Conservation (phyloP, 176 grass and related monocot genomes). For the Rhipidocladum racemiflorum region DNA sequence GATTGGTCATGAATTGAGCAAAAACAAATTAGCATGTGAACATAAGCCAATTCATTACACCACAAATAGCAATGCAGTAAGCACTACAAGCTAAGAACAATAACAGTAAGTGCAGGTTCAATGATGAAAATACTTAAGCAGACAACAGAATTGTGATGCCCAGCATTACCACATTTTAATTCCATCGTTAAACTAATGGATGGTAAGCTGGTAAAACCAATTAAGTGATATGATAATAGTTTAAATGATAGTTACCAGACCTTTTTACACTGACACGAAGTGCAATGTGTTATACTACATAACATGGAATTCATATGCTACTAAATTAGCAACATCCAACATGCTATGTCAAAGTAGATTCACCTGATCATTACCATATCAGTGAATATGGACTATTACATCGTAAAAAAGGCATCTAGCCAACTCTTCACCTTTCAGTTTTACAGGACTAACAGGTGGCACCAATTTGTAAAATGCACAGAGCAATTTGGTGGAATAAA, state of each 20-base stretch:
- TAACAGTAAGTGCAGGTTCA: too few species aligned
- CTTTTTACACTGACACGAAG: neutral
- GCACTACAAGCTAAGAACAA: too few species aligned
- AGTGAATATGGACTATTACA: neutral
- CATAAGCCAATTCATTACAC: too few species aligned
- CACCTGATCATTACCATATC: neutral
- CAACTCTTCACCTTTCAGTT: neutral
- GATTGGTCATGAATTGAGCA: neutral
- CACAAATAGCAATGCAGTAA: too few species aligned
- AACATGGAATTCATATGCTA: neutral
- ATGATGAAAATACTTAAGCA: too few species aligned
- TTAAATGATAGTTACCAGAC: neutral
- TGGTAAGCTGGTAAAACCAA: too few species aligned
- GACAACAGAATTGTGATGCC: too few species aligned
- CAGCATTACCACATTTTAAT: too few species aligned
- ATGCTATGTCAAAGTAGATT: neutral
- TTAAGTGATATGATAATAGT: neutral
- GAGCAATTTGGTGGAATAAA: neutral
- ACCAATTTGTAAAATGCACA: neutral
- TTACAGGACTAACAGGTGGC: constrained; percentile 4
- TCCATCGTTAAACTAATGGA: too few species aligned
- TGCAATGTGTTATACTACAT: neutral
- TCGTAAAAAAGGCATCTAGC: neutral
- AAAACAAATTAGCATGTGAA: neutral
- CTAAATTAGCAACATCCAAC: neutral